These are phyloP conservation scores for Apiosordaria backusii DNA, from an alignment of 495 filamentous ascomycete genomes.

Conservation along the genomic window DNA sequence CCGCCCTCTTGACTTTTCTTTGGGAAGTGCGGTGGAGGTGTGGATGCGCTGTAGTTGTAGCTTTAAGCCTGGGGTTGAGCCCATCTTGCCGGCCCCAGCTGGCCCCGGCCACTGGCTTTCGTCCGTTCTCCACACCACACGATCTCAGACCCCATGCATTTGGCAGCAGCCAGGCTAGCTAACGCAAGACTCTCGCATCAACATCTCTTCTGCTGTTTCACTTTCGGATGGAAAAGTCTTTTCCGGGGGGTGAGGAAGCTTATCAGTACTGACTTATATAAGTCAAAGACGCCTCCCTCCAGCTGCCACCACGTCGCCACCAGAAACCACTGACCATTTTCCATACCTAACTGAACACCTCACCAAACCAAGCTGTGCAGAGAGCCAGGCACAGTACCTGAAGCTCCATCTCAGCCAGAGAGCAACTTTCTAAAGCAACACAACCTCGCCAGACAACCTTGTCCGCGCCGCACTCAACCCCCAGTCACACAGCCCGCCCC, in stretches of 20 bases:
- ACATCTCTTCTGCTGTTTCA: not conserved
- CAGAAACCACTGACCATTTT: too few species aligned
- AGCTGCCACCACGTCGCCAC: not conserved
- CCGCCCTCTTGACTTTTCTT: not conserved
- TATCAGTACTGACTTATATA: not conserved
- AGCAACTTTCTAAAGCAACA: not conserved
- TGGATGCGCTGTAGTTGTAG: not conserved
- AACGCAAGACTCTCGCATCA: not conserved
- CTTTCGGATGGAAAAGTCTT: not conserved
- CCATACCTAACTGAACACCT: not conserved
- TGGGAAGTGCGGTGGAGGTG: too few species aligned
- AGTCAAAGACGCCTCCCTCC: not conserved
- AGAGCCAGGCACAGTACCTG: not conserved
- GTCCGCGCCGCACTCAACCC: not conserved
- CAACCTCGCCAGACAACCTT: not conserved
- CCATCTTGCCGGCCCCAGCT: conserved; percentile 2
- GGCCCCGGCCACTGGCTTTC: not conserved
- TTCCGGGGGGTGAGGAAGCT: not conserved
- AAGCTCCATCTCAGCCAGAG: not conserved
- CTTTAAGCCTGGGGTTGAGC: conserved; percentile 1
- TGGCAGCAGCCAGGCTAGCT: not conserved
- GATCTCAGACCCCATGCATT: conserved; percentile 4
- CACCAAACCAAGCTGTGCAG: not conserved
- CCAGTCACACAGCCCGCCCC: not conserved
- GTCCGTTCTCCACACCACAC: conserved; percentile 2